Conservation (phyloP, 2,329 filamentous ascomycete genomes). For the Xylogone sp. region DNA sequence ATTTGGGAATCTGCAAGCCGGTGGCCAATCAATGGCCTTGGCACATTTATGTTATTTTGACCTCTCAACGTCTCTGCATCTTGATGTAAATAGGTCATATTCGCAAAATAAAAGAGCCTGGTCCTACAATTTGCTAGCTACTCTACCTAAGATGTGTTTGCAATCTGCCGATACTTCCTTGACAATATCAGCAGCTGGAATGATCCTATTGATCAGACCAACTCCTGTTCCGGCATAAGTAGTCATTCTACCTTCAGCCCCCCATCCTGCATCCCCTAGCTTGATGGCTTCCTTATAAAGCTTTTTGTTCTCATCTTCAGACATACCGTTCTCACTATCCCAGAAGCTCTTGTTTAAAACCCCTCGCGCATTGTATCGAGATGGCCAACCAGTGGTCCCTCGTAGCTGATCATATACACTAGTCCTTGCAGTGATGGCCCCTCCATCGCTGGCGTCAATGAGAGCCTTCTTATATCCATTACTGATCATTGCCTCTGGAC, state of each 20-base stretch:
- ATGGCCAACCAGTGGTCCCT: slow-evolving; percentile 55
- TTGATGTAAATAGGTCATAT: too few relatives aligned
- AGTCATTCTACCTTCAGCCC: slow-evolving; percentile 48
- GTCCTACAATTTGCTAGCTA: neutral
- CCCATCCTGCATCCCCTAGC: slow-evolving; percentile 49
- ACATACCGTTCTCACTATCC: slow-evolving; percentile 31
- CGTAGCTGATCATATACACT: slow-evolving; percentile 48
- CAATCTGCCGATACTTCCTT: slow-evolving; percentile 28
- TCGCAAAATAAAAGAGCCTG: neutral
- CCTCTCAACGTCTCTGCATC: neutral
- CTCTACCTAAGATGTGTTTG: neutral
- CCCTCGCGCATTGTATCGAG: slow-evolving; percentile 52
- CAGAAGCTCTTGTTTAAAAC: slow-evolving; percentile 50
- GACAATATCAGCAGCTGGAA: slow-evolving; percentile 48
- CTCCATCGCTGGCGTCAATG: slow-evolving; percentile 43
- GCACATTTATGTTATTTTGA: neutral
- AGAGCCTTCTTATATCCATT: slow-evolving; percentile 44
- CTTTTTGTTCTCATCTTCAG: slow-evolving; percentile 31
- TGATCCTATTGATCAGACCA: slow-evolving; percentile 49
- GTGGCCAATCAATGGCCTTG: neutral
- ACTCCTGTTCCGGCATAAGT: slow-evolving; percentile 61
- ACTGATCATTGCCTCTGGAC: slow-evolving; percentile 40
- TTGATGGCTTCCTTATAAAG: slow-evolving; percentile 38
- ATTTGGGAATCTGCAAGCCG: neutral
- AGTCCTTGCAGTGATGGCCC: slow-evolving; percentile 44